Evolutionary conservation across 331 rosid species (phyloP), one percentile per base, ranked within the genome.

Genomic region (Quercus phellos): DNA sequence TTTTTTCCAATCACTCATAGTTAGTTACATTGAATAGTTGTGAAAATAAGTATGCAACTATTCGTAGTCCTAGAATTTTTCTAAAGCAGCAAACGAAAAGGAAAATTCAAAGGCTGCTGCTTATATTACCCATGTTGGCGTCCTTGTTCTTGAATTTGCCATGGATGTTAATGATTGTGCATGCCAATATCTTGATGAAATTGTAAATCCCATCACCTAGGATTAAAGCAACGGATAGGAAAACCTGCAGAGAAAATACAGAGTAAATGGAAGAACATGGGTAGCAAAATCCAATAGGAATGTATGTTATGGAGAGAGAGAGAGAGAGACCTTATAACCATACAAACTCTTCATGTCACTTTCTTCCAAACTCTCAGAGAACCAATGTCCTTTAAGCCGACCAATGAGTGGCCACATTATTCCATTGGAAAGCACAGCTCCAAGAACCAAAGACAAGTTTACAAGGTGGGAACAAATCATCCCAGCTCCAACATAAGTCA

Each of bases 391-490:
- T 83, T 84, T 91, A 50, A 74, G 88, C 26, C 30, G 72, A 54
- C 86, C 85, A 32, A 91, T 74, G 26, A 93, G 97, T 0, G 98
- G 98, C 92, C 89, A 93, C 92, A 93, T 85, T 38, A 93, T 21
- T 13, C 94, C 98, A 75, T 72, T 86, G 18, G 98, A 90, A 24
- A 93, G 73, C 78, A 91, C 89, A 4, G 96, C 94, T 82, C 98
- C 97, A 4, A 93, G 86, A 56, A 93, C 92, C 89, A 93, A 77
- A 38, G 98, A 93, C 82, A 91, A 50, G 85, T 93, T 93, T 59
- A 93, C 96, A 35, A 85, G 67, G 80, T 91, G 97, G 24, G 98
- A 93, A 68, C 97, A 91, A 68, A 93, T 91, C 98, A 93, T 93
- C 74, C 98, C 98, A 55, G 98, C 95, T 82, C 98, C 98, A 70